These are phyloP conservation scores for Exophiala calicioides DNA, from an alignment of 2,329 filamentous ascomycete genomes.

Conservation along the genomic window DNA sequence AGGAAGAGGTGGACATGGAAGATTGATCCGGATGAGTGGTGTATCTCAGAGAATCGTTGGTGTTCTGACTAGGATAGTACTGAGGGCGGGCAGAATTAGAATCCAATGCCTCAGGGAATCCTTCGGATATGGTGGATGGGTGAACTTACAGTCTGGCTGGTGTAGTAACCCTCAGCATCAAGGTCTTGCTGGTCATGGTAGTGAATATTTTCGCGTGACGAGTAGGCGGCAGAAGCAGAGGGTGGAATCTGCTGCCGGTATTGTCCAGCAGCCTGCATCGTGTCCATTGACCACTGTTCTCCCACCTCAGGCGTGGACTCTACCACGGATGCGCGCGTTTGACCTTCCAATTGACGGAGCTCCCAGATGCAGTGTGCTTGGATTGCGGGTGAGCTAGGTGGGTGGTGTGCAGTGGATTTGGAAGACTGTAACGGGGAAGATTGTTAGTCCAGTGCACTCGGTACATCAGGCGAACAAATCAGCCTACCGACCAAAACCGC, in stretches of 20 bases:
- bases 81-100: conserved; percentile 10
- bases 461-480: neutral
- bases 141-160: conserved; percentile 18
- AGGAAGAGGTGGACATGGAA: conserved; percentile 17
- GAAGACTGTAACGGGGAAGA: conserved; percentile 1
- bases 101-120: neutral
- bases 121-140: neutral
- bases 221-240: conserved; percentile 17
- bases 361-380: no score
- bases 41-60: conserved; percentile 13
- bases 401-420: no score
- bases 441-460: conserved; percentile 6
- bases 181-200: conserved; percentile 17
- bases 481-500: conserved; percentile 9
- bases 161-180: conserved; percentile 21
- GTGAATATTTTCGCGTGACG: conserved; percentile 12
- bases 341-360: neutral
- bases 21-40: conserved; percentile 13
- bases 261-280: conserved; percentile 22
- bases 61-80: conserved; percentile 19
- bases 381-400: neutral
- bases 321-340: conserved; percentile 9
- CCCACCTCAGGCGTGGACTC: conserved; percentile 11
- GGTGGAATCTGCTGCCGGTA: conserved; percentile 19
- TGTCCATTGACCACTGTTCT: conserved; percentile 24